Percentiles rank a stretch among this genome's conserved stretches.
phyloP scores from a whole-genome alignment of 1,139 yeast genomes.

The Candida mesenterica region DNA sequence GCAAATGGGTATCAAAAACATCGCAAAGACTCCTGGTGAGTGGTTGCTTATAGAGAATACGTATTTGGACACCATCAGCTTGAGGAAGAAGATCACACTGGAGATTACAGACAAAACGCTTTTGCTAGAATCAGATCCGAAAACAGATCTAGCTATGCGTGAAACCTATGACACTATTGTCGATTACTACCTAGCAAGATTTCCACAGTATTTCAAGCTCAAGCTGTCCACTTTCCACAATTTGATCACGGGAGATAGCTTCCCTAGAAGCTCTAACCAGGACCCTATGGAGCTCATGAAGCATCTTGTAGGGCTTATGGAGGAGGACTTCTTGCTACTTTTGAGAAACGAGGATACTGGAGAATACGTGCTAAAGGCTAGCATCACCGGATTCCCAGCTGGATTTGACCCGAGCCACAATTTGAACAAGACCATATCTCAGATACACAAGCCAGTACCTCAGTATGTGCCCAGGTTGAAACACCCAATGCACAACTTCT shows the following conservation, averaged over 20 bases:
- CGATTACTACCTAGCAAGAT: conserved; percentile 28
- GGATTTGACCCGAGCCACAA: conserved; percentile 41
- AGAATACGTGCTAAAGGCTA: conserved; percentile 37
- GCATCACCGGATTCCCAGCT: conserved; percentile 41
- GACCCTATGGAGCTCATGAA: conserved; percentile 22
- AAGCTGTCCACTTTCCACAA: conserved; percentile 21
- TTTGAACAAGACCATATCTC: conserved; percentile 36
- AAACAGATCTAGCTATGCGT: conserved; percentile 22
- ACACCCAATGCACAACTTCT: conserved; percentile 39
- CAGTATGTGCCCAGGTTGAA: conserved; percentile 34
- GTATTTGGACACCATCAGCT: conserved; percentile 24
- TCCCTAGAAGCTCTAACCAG: conserved; percentile 20
- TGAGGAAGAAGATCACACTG: conserved; percentile 21
- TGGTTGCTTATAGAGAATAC: conserved; percentile 41
- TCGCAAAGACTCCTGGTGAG: conserved; percentile 31
- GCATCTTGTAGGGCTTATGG: conserved; percentile 30
- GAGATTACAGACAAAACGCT: conserved; percentile 23
- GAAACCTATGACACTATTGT: conserved; percentile 34
- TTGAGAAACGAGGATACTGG: conserved; percentile 35
- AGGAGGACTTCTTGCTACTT: conserved; percentile 41
- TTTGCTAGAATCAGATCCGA: conserved; percentile 10
- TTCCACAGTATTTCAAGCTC: conserved; percentile 32
- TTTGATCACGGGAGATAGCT: conserved; percentile 25
- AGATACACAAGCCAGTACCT: conserved; percentile 43
- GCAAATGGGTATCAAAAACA: conserved; percentile 36